A percentile compares a stretch with the other conserved stretches of the same genome.
phyloP scores from a whole-genome alignment of 1,284 basidiomycete genomes.

The Ustilago trichophora region DNA sequence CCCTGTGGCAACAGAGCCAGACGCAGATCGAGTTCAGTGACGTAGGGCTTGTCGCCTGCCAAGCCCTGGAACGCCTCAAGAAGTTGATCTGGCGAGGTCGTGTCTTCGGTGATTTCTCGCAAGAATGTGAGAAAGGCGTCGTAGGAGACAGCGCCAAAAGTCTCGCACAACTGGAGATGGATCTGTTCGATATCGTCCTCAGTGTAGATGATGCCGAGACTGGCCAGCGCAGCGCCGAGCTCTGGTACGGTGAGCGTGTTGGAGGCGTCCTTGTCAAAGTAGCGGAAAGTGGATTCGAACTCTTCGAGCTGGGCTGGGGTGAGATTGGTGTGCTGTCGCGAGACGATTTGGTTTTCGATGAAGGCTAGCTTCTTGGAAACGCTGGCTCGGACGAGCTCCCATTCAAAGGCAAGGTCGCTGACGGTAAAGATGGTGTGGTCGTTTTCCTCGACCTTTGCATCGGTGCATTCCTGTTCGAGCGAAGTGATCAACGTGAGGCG shows the following conservation, averaged over 20 bases:
- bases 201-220: slow-evolving; percentile 88
- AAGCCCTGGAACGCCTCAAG: slow-evolving; percentile 92
- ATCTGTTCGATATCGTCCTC: slow-evolving; percentile 88
- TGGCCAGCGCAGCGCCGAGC: slow-evolving; percentile 90
- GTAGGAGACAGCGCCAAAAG: slow-evolving; percentile 88
- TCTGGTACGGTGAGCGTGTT: slow-evolving; percentile 87
- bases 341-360: slow-evolving; percentile 96
- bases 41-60: slow-evolving; percentile 89
- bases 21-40: slow-evolving; percentile 91
- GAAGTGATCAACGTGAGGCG: slow-evolving; percentile 28
- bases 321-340: slow-evolving; percentile 86
- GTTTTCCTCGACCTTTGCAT: slow-evolving; percentile 96
- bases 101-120: slow-evolving; percentile 89
- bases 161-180: slow-evolving; percentile 80
- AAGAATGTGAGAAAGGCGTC: slow-evolving; percentile 94
- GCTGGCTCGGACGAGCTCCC: slow-evolving; percentile 81
- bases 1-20: slow-evolving; percentile 82
- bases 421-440: slow-evolving; percentile 91
- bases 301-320: slow-evolving; percentile 96
- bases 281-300: slow-evolving; percentile 95
- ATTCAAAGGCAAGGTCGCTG: slow-evolving; percentile 89
- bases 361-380: slow-evolving; percentile 90
- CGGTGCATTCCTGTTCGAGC: slow-evolving; percentile 73
- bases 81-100: slow-evolving; percentile 89
- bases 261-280: slow-evolving; percentile 91